Evolutionary conservation across 164 flowering plant genomes (phyloP), one percentile per base, ranked within the genome.

Genomic region (Cinnamomum chago): DNA sequence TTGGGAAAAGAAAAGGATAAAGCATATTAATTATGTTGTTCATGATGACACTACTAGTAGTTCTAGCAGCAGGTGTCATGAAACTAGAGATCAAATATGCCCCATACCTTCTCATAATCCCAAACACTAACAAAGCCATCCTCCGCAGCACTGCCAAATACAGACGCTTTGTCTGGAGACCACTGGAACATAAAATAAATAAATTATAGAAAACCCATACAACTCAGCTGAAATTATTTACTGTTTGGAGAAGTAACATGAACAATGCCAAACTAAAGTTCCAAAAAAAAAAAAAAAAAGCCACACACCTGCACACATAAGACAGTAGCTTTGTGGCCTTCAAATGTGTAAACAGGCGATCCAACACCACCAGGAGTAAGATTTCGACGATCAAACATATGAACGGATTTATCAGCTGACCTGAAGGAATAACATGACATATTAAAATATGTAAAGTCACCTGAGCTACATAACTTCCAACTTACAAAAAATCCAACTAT

Each of bases 341-440:
- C 91, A 83, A 92, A 92, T 71, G 84, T 94, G 77, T 92, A 79
- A 62, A 96, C 79, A 50, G 97, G 97, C 13, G 90, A 76, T 5
- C 97, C 97, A 79, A 85, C 87, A 69, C 97, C 95, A 68, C 78
- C 78, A 74, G 93, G 82, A 67, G 87, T 86, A 74, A 96, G 94
- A 71, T 86, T 94, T 24, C 98, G 93, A 1, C 97, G 94, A 80
- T 94, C 99, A 85, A 89, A 96, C 95, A 96, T 82, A 65, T 87
- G 87, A 70, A 92, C 92, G 51, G 95, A 85, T 79, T 91, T 86
- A 86, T 96, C 99, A 2, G 99, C 99, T n/a, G 99, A 96, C 80
- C 99, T 96, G 88, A 40, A 65, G 15, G 47, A 24, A 68, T 50
- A 10, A 1, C 47, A 55, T 10, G 40, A 62, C n/a, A 51, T 30